Conservation (phyloP, 2,329 filamentous ascomycete genomes). For the Diaporthe sp. region DNA sequence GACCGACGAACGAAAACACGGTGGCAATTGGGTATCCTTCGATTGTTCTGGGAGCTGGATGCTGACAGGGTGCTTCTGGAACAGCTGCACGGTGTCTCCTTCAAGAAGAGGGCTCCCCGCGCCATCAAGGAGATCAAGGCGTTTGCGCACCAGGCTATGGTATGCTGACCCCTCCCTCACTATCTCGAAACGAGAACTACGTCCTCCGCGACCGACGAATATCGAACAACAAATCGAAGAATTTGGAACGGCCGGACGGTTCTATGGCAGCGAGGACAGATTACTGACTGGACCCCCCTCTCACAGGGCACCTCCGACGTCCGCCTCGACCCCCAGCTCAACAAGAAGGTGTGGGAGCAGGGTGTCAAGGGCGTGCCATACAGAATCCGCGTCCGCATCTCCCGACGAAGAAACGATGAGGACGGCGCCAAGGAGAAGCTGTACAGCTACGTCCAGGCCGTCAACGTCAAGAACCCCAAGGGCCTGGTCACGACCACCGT, state of each 20-base stretch:
- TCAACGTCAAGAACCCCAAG: slow-evolving; percentile 99
- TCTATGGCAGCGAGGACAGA: slow-evolving; percentile 18
- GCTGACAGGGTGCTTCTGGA: slow-evolving; percentile 50
- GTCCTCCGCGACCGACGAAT: neutral
- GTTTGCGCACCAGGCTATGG: slow-evolving; percentile 95
- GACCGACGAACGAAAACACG: slow-evolving; percentile 1
- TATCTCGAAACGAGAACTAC: slow-evolving; percentile 25
- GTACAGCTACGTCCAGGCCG: slow-evolving; percentile 99
- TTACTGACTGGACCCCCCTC: slow-evolving; percentile 23
- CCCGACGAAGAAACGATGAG: slow-evolving; percentile 99
- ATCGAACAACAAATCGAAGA: neutral
- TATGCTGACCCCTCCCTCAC: slow-evolving; percentile 65
- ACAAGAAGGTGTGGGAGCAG: slow-evolving; percentile 99
- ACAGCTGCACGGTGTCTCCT: slow-evolving; percentile 95
- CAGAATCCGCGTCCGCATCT: slow-evolving; percentile 98
- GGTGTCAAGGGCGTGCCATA: slow-evolving; percentile 99
- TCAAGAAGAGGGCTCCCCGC: slow-evolving; percentile 99
- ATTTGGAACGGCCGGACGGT: neutral
- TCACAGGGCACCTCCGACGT: slow-evolving; percentile 93
- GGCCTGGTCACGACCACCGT: slow-evolving; percentile 94
- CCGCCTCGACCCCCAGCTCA: slow-evolving; percentile 97
- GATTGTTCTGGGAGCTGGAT: slow-evolving; percentile 41
- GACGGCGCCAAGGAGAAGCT: slow-evolving; percentile 99
- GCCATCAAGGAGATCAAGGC: slow-evolving; percentile 99
- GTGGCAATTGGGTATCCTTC: slow-evolving; percentile 50